Base-by-base conservation (phyloP, 192 early-diverging fungal genomes). In the Pilobolus umbonatus region DNA sequence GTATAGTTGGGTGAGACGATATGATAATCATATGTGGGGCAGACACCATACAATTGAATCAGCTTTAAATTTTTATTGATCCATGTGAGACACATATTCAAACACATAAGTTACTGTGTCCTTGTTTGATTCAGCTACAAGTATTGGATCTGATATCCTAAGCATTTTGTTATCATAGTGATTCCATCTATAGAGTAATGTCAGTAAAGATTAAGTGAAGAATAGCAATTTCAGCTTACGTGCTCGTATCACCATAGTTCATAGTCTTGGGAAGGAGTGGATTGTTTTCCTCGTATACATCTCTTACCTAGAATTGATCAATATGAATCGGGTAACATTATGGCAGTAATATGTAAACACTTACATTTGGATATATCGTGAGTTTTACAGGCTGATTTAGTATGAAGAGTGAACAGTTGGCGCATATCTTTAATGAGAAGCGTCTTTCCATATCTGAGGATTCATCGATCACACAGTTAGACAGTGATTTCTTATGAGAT, bases 291-390 rank as follows among this genome's bases (percentile, higher is more conserved):
- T 2, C 84, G 68, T 9, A 94, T 75, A 64, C 97, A 99, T 22
- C 93, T 80, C 43, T 72, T 80, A n/a, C n/a, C n/a, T n/a, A n/a
- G n/a, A n/a, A n/a, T n/a, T n/a, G n/a, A n/a, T n/a, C n/a, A n/a
- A n/a, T n/a, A n/a, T n/a, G n/a, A n/a, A n/a, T n/a, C n/a, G n/a
- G n/a, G n/a, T n/a, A n/a, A n/a, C n/a, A n/a, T n/a, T n/a, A n/a
- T n/a, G n/a, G n/a, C n/a, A n/a, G n/a, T n/a, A n/a, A n/a, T n/a
- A n/a, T n/a, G n/a, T n/a, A n/a, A n/a, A n/a, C n/a, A n/a, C n/a
- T n/a, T n/a, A 76, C 97, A 99, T 69, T 92, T 94, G 75, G 98
- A 98, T 25, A 89, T 94, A 62, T 94, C 93, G 68, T 99, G 97
- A 5, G 97, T 99, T 39, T 99, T 92, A 62, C 86, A 91, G 53